These are phyloP conservation scores for Aspergillus piperis DNA, from an alignment of 2,329 filamentous ascomycete species.

Conservation along the genomic window DNA sequence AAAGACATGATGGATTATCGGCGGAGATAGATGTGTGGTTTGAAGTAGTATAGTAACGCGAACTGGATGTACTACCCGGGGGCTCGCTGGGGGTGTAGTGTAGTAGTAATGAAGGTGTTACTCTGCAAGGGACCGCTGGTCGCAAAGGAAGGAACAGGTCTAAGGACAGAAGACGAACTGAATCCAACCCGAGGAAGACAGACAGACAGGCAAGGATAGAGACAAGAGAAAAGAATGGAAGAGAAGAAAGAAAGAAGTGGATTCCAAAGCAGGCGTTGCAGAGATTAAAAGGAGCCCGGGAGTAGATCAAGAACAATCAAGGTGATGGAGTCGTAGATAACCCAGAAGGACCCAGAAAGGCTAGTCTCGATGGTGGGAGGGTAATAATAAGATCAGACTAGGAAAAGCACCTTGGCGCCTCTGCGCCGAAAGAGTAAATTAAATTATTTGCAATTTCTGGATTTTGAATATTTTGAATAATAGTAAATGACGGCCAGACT, in stretches of 20 bases:
- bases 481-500: constrained; percentile 12
- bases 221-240: constrained; percentile 12
- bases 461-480: background rate
- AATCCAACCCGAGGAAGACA: constrained; percentile 19
- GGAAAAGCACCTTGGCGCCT: background rate
- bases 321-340: constrained; percentile 8
- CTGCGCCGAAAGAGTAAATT: background rate
- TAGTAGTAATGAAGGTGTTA: constrained; percentile 10
- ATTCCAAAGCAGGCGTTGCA: constrained; percentile 15
- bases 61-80: background rate
- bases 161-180: constrained; percentile 13
- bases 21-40: background rate
- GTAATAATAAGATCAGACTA: background rate
- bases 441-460: background rate
- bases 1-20: constrained; percentile 33
- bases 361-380: background rate
- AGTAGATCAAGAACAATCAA: constrained; percentile 21
- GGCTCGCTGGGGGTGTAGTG: constrained; percentile 2
- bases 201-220: constrained; percentile 14
- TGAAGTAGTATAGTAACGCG: background rate
- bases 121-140: constrained; percentile 9
- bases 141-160: constrained; percentile 13
- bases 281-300: constrained; percentile 25
- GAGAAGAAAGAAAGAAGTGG: constrained; percentile 16
- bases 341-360: background rate